These are phyloP conservation scores for Rhodotorula toruloides DNA, from an alignment of 768 basidiomycete species.

Conservation along the genomic window DNA sequence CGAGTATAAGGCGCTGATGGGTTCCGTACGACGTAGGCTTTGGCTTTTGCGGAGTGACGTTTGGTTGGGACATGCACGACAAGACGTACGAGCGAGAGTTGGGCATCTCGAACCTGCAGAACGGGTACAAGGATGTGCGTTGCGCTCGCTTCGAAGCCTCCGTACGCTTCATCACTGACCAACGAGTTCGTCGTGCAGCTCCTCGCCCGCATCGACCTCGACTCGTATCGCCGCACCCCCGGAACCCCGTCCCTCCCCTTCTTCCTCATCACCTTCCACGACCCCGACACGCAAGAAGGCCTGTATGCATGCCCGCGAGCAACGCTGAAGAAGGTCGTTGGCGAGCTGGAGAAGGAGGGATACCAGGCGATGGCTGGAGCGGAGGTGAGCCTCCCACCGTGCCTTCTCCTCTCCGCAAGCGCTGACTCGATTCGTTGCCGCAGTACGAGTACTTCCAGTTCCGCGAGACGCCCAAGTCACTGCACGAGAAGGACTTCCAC, in stretches of 20 bases:
- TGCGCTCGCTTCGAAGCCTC: no score
- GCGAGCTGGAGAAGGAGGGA: slow-evolving; percentile 53
- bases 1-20: not conserved
- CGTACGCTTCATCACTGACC: no score
- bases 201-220: slow-evolving; percentile 75
- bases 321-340: slow-evolving; percentile 60
- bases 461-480: slow-evolving; percentile 70
- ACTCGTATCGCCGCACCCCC: slow-evolving; percentile 78
- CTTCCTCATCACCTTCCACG: slow-evolving; percentile 83
- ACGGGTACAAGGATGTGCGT: slow-evolving; percentile 88
- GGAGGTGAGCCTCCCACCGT: slow-evolving; percentile 32
- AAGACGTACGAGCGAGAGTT: slow-evolving; percentile 75
- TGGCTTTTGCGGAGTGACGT: slow-evolving; percentile 32
- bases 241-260: slow-evolving; percentile 90
- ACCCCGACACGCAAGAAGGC: slow-evolving; percentile 74
- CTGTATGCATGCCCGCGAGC: slow-evolving; percentile 80
- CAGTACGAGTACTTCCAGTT: slow-evolving; percentile 68
- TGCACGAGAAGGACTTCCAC: slow-evolving; percentile 70
- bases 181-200: no score
- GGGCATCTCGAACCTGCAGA: slow-evolving; percentile 79
- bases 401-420: not conserved
- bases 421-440: not conserved
- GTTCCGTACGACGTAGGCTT: slow-evolving; percentile 1
- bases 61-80: slow-evolving; percentile 75
- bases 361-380: slow-evolving; percentile 54